These are phyloP conservation scores for Boletus pseudopeckii DNA, from an alignment of 768 basidiomycete genomes.

Conservation along the genomic window DNA sequence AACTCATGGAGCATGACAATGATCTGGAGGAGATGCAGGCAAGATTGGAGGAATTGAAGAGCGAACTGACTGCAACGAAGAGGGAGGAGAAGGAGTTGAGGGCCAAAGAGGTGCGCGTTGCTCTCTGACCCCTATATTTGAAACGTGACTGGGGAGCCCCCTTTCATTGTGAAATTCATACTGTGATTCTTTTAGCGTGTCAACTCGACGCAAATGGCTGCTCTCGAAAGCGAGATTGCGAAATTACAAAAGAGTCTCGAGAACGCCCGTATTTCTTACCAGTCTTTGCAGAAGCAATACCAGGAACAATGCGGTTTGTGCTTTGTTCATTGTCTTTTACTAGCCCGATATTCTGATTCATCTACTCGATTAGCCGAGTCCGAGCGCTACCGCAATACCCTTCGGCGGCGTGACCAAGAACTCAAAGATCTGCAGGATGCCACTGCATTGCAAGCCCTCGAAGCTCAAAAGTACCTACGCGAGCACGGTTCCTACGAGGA, in stretches of 20 bases:
- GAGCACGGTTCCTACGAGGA: constrained; percentile 73
- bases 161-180: constrained; percentile 2
- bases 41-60: constrained; percentile 71
- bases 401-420: constrained; percentile 72
- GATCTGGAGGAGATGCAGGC: constrained; percentile 79
- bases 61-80: constrained; percentile 75
- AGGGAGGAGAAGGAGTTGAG: constrained; percentile 92
- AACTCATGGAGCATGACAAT: constrained; percentile 73
- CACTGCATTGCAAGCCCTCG: constrained; percentile 57
- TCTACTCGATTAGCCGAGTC: constrained; percentile 52
- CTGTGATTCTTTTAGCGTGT: constrained; percentile 44
- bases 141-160: neutral
- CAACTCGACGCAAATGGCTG: constrained; percentile 61
- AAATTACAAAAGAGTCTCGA: constrained; percentile 76
- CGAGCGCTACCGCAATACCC: constrained; percentile 70
- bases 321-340: neutral
- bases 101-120: constrained; percentile 66
- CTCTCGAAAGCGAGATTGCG: constrained; percentile 74
- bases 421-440: constrained; percentile 64
- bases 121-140: constrained; percentile 3
- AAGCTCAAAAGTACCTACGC: constrained; percentile 59
- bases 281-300: constrained; percentile 81
- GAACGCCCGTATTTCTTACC: constrained; percentile 65
- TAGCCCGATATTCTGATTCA: neutral
- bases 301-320: constrained; percentile 79